A percentile compares a stretch with the other conserved stretches of the same genome.
Evolutionary conservation across 768 basidiomycete genomes (phyloP).

Genomic region (Dentipellis fragilis): DNA sequence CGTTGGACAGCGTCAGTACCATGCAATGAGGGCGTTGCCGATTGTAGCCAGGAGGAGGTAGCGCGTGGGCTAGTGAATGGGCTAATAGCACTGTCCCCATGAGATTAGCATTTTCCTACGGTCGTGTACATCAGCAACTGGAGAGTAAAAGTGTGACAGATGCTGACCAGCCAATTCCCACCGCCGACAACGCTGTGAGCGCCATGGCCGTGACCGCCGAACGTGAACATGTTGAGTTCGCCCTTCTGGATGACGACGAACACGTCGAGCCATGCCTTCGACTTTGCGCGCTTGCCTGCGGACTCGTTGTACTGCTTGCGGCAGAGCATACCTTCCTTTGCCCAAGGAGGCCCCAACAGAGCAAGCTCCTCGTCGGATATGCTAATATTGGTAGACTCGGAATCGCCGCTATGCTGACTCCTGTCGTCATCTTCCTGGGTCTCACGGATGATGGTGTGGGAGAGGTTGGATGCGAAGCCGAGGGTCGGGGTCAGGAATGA

Average conservation of each 20-base stretch:
- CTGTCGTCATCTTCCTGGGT: constrained; percentile 84
- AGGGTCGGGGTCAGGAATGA: constrained; percentile 75
- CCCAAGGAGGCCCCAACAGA: constrained; percentile 93
- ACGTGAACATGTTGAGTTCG: constrained; percentile 91
- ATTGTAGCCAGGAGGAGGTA: constrained; percentile 90
- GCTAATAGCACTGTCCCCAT: constrained; percentile 80
- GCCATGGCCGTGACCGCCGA: constrained; percentile 66
- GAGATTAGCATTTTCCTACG: constrained; percentile 73
- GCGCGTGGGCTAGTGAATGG: constrained; percentile 78
- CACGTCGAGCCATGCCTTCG: constrained; percentile 87
- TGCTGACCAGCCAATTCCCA: constrained; percentile 94
- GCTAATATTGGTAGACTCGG: constrained; percentile 65
- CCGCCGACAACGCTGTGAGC: constrained; percentile 71
- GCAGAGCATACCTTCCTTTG: constrained; percentile 94
- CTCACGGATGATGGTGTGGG: constrained; percentile 94
- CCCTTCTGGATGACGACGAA: constrained; percentile 96
- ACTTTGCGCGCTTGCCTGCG: constrained; percentile 71
- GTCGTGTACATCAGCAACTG: constrained; percentile 1
- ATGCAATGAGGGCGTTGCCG: constrained; percentile 89
- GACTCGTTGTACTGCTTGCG: constrained; percentile 94
- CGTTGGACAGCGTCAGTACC: constrained; percentile 81
- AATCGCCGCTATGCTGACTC: constrained; percentile 54
- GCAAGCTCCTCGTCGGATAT: constrained; percentile 95
- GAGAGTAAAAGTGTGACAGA: constrained; percentile 1
- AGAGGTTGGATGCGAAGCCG: constrained; percentile 95